Evolutionary conservation across 805 yeast genomes (phyloP), one percentile per base, ranked within the genome.

Genomic region (Barnettozyma sucrosica): DNA sequence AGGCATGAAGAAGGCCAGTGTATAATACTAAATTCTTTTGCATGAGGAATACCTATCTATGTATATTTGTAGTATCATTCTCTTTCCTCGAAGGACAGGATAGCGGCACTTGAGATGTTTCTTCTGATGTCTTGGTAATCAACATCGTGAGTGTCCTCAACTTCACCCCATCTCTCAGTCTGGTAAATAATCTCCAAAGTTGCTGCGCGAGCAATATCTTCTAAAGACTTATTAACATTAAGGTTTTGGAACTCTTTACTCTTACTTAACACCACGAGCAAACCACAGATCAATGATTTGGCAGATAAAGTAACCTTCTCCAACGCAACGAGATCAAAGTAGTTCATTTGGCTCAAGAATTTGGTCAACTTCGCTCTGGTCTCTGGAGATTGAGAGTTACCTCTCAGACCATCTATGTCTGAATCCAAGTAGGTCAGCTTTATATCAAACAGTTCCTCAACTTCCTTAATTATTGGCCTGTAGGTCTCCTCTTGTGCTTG

Each of bases 71-170:
- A 16, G 21, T 28, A 34, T n/a, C 8, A 25, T 40, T 24, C 13
- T 44, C 51, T 47, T 45, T 58, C 59, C 37, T 48, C 47, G 44
- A 59, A 74, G 8, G 81, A 76, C 18, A 80, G 62, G 36, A 85
- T 64, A 4, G 90, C 85, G 25, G 96, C 90, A 54, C 89, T 77
- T 32, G 92, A 81, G 41, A 93, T 75, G 59, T 82, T 81, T 66
- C 97, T 81, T 59, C 88, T 74, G 57, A 95, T 75, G 57, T 93
- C 97, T 36, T 83, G 95, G 65, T 85, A 83, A 59, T 88, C 95
- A n/a, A 93, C 97, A 64, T 93, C 99, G 63, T 93, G 99, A 3
- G 98, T 89, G 61, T 93, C 99, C 68, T 93, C 98, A 21, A 92
- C 98, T 66, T 92, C 97, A 28, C 99, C 99, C 99, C 99, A 93